Evolutionary conservation across 2,329 filamentous ascomycete species (phyloP), one percentile per base, ranked within the genome.

Genomic region (Pseudocercospora eumusae): DNA sequence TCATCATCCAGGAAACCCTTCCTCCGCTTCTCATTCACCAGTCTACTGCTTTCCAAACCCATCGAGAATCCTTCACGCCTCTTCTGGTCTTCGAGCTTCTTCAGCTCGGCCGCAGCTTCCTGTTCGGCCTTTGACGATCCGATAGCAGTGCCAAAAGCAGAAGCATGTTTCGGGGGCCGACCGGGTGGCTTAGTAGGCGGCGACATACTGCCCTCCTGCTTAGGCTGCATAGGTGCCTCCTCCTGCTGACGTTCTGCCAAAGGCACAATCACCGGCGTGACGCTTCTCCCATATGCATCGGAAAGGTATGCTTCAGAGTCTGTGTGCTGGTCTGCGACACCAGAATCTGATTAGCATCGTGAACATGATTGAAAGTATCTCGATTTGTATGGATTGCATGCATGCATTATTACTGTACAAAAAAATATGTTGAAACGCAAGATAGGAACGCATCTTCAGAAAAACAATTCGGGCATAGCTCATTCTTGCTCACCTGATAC

Each of bases 11-110:
- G 74, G 57, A 86, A 80, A 0, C 80, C 81, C 60, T 72, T 69
- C 60, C 81, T 78, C 28, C 83, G 77, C 64, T 80, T 79, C 20
- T 80, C 77, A 31, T 80, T 86, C 3, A 81, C 83, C 5, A 87
- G 72, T 21, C 77, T 80, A 44, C 80, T 79, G 4, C 84, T 84
- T 44, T 79, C 81, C 49, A 78, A 76, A 59, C 84, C 84, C 67
- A 86, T 76, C 0, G 80, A 82, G 3, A 81, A 77, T 2, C 84
- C 85, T 64, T 84, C 75, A 21, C 76, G 75, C 54, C 75, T 75
- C 70, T 85, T 86, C 63, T 80, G 80, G 47, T 77, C 75, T 33
- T 80, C 75, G 33, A 85, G 74, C 8, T 79, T 80, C 75, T 82
- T 80, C 20, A 81, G 73, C 59, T 79, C 77, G n/a, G 77, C 73